Evolutionary conservation across 2,329 filamentous ascomycete genomes (phyloP).

Genomic region (Cercospora janseana): DNA sequence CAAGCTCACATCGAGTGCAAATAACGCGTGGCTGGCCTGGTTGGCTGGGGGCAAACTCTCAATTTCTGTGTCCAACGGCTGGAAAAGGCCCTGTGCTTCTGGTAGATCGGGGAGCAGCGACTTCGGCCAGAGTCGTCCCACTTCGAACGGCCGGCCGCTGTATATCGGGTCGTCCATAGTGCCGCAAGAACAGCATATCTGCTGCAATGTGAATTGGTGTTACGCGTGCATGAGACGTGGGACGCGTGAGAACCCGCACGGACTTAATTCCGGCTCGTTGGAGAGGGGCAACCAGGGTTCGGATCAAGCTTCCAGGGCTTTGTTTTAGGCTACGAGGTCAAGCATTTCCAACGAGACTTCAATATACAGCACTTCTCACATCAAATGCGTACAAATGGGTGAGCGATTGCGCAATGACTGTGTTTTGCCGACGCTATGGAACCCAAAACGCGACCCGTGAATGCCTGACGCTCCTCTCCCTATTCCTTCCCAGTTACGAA

Average conservation of each 20-base stretch:
- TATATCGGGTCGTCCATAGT: slow-evolving; percentile 20
- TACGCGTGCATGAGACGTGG: not conserved
- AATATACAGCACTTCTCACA: too few species aligned
- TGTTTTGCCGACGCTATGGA: too few species aligned
- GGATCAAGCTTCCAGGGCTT: too few species aligned
- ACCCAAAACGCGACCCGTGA: too few species aligned
- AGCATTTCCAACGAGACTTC: too few species aligned
- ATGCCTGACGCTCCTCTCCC: not conserved
- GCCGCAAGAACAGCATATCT: not conserved
- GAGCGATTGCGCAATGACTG: too few species aligned
- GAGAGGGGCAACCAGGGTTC: too few species aligned
- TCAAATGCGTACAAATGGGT: too few species aligned
- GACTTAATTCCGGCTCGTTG: too few species aligned
- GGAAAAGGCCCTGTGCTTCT: slow-evolving; percentile 22
- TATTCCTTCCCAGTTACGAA: not conserved
- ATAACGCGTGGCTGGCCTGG: slow-evolving; percentile 3
- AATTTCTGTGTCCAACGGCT: slow-evolving; percentile 6
- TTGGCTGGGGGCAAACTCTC: not conserved
- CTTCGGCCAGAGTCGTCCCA: slow-evolving; percentile 27
- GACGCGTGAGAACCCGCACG: not conserved
- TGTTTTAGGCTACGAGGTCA: too few species aligned
- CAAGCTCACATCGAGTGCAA: slow-evolving; percentile 19
- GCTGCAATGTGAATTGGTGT: not conserved
- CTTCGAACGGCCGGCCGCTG: slow-evolving; percentile 28
- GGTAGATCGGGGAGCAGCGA: slow-evolving; percentile 12